Evolutionary conservation across 257 asterid genomes (phyloP), one percentile per base, ranked within the genome.

Genomic region (Ehretia macrophylla): DNA sequence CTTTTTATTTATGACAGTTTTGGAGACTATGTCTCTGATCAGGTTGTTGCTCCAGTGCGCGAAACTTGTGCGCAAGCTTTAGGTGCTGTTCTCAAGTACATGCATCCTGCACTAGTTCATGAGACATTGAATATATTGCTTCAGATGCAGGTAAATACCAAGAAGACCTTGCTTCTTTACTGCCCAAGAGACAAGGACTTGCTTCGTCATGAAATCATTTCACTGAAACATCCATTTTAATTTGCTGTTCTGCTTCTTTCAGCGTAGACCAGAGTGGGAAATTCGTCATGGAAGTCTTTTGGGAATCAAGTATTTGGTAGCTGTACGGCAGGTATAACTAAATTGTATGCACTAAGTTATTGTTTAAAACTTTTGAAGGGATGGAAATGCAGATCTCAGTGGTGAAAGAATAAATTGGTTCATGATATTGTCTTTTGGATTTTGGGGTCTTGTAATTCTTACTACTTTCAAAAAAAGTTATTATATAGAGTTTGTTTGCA

Each of bases 191-290:
- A 20, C 10, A 32, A 45, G 39, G 58, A 40, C 62, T 11, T 17
- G 58, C 22, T 27, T 27, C 35, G 6, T 37, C 51, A 4, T 32
- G n/a, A 40, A 13, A 50, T n/a, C 35, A 17, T 45, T 58, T 59
- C 19, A 32, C 58, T 63, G 39, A 56, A 55, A 18, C 76, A 58
- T 62, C 50, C 63, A 49, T 76, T 87, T 76, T 84, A 72, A 84
- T 83, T 78, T 77, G 70, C 72, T 66, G 66, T 74, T 73, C 75
- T 22, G 73, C 77, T 72, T 76, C 68, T 83, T 89, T 82, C 99
- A 93, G 99, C 82, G 83, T 93, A 89, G 96, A 69, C 80, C 97
- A 75, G 99, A 93, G 75, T 93, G 99, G 99, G 99, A 93, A 84
- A 89, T 93, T 75, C 97, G 99, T 39, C 99, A 93, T 67, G 96